Base-by-base conservation (phyloP, 2,329 filamentous ascomycete genomes). In the Botrytis galanthina region DNA sequence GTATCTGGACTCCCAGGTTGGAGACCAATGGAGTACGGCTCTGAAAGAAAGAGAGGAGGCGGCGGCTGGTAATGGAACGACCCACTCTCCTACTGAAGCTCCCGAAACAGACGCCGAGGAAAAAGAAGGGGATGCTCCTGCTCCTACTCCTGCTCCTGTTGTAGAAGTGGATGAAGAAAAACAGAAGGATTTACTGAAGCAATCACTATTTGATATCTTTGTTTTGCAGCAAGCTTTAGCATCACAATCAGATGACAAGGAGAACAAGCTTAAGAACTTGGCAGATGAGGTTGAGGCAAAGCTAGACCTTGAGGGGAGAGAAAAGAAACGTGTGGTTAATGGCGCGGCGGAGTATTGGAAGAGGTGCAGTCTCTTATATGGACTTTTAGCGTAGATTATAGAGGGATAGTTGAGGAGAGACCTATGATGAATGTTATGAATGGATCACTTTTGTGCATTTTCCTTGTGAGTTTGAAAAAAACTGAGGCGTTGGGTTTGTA, bases 341-440 rank as follows among this genome's bases (percentile, higher is more conserved):
- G 84, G 86, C 26, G 89, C 93, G 9, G 84, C 86, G 63, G 93
- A 95, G 70, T 97, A 96, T 81, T 96, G 93, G 90, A 93, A 92
- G 84, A 89, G 92, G 79, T 96, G 93, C 18, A 91, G 88, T 81
- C 82, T 98, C 75, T 82, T 98, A 39, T 97, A 98, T 83, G 94
- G 92, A 3, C 83, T 97, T 73, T 83, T 98, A 76, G 86, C 86
- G 46, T 81, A 79, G 29, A 18, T 57, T 4, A 6, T 29, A 57
- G 6, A 29, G 18, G 14, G 3, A 18, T 57, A 8, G 14, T 29
- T 29, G 22, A 35, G 14, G 1, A 26, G 22, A 12, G 2, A 14
- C 18, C 29, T 57, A 4, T 57, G 18, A 29, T 57, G 51, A 57
- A 51, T n/a, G 10, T n/a, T 22, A n/a, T 14, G 22, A 51, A 51